A percentile compares a stretch with the other conserved stretches of the same genome.
phyloP scores from a whole-genome alignment of 2,329 filamentous ascomycete genomes.

The Pseudocercospora cruenta region DNA sequence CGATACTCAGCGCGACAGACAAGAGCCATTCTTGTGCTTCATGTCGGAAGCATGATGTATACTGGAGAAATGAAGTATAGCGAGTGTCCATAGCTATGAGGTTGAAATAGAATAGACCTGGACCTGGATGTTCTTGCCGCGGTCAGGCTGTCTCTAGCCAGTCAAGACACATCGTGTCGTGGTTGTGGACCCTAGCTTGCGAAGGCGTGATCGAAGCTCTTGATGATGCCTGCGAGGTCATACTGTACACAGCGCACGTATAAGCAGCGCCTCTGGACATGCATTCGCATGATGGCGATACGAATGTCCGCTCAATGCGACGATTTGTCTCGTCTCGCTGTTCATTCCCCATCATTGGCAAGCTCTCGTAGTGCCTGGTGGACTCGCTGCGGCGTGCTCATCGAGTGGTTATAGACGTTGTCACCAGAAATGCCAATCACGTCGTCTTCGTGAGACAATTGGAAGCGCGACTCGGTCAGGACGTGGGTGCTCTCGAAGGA shows the following conservation, averaged over 20 bases:
- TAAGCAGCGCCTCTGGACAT: neutral
- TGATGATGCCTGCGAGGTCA: neutral
- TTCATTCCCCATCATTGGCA: neutral
- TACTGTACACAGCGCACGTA: neutral
- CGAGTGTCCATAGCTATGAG: neutral
- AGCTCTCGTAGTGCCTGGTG: neutral
- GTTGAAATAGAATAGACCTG: neutral
- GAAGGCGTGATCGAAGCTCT: conserved; percentile 2
- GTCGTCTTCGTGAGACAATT: too few species aligned
- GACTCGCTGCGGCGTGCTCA: neutral
- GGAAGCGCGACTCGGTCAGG: neutral
- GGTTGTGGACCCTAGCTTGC: neutral
- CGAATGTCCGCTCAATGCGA: neutral
- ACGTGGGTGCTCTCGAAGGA: neutral
- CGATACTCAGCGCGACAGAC: neutral
- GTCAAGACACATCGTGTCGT: neutral
- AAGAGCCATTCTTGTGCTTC: neutral
- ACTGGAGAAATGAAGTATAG: too few species aligned
- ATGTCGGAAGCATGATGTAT: too few species aligned
- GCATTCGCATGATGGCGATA: neutral
- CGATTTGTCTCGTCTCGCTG: neutral
- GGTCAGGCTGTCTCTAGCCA: neutral
- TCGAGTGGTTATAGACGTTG: neutral
- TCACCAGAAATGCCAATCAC: neutral
- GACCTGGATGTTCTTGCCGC: neutral